Conservation (phyloP, 176 grass and related monocot genomes). For the Cenchrus fungigraminus region DNA sequence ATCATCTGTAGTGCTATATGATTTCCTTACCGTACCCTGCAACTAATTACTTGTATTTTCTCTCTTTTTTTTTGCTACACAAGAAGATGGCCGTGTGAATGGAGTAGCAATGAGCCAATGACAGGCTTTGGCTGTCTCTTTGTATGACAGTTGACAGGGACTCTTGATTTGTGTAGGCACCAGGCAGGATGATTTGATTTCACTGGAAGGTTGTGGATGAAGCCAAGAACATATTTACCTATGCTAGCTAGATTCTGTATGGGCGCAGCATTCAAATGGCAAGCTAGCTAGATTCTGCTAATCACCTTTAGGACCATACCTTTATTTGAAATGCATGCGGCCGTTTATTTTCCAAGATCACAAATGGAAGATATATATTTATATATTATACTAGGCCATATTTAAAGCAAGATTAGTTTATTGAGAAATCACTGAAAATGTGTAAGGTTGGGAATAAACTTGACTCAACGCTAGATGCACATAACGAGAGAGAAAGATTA, state of each 20-base stretch:
- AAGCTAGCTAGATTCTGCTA: background rate
- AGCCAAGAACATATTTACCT: background rate
- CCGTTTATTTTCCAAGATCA: background rate
- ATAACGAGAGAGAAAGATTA: too few relatives aligned
- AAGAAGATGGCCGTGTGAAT: slow-evolving; percentile 32
- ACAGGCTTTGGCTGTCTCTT: slow-evolving; percentile 12
- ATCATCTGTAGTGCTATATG: background rate
- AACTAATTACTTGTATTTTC: background rate
- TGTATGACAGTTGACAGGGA: slow-evolving; percentile 28
- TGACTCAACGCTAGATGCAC: background rate
- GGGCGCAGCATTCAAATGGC: background rate
- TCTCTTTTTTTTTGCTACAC: slow-evolving; percentile 1
- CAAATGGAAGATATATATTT: background rate
- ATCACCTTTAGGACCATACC: background rate
- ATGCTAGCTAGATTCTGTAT: slow-evolving; percentile 1
- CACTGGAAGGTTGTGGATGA: slow-evolving; percentile 14
- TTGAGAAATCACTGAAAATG: background rate
- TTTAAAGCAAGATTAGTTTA: background rate
- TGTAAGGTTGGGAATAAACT: background rate
- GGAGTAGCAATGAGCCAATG: background rate
- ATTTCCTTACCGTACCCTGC: background rate
- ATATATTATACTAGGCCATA: background rate
- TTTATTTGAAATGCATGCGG: background rate
- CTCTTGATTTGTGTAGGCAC: slow-evolving; percentile 29
- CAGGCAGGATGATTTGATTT: slow-evolving; percentile 18